Evolutionary conservation across 2,329 filamentous ascomycete species (phyloP).

Genomic region (Ascochyta rabiei): DNA sequence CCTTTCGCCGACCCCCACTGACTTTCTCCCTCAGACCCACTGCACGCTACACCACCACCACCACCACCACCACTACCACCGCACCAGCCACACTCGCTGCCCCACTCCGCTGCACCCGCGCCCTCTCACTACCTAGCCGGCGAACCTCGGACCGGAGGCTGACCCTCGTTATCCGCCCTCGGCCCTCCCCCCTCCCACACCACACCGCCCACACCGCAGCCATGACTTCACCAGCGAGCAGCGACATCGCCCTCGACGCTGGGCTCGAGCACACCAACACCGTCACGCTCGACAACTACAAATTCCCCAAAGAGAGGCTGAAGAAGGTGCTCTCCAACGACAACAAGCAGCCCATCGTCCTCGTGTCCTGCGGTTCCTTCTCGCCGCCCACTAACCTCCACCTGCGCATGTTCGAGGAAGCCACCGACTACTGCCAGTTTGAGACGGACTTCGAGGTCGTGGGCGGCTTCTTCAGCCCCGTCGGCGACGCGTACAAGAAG

Average conservation of each 20-base stretch:
- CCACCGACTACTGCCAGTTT: conserved; percentile 76
- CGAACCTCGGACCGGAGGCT: conserved; percentile 17
- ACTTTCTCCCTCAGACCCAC: conserved; percentile 18
- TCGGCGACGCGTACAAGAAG: conserved; percentile 79
- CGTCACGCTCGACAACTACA: conserved; percentile 58
- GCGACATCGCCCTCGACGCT: conserved; percentile 29
- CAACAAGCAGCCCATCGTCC: conserved; percentile 66
- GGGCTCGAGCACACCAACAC: conserved; percentile 33
- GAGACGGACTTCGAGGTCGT: conserved; percentile 78
- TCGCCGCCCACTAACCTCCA: conserved; percentile 78
- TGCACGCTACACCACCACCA: conserved; percentile 8
- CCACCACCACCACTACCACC: background rate
- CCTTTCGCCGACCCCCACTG: conserved; percentile 21
- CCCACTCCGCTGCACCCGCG: conserved; percentile 1
- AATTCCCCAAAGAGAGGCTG: conserved; percentile 67
- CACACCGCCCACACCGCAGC: conserved; percentile 15
- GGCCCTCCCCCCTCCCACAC: background rate
- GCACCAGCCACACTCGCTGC: conserved; percentile 6
- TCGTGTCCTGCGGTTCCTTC: conserved; percentile 74
- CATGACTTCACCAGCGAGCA: conserved; percentile 34
- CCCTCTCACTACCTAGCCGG: conserved; percentile 13
- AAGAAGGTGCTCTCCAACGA: conserved; percentile 62
- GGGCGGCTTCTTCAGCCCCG: conserved; percentile 83
- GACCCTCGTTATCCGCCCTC: conserved; percentile 15
- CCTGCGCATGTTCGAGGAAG: conserved; percentile 88